Percentiles rank a stretch among this genome's conserved stretches.
Evolutionary conservation across 495 filamentous ascomycete species (phyloP).

Genomic region (Penicillium salamii): DNA sequence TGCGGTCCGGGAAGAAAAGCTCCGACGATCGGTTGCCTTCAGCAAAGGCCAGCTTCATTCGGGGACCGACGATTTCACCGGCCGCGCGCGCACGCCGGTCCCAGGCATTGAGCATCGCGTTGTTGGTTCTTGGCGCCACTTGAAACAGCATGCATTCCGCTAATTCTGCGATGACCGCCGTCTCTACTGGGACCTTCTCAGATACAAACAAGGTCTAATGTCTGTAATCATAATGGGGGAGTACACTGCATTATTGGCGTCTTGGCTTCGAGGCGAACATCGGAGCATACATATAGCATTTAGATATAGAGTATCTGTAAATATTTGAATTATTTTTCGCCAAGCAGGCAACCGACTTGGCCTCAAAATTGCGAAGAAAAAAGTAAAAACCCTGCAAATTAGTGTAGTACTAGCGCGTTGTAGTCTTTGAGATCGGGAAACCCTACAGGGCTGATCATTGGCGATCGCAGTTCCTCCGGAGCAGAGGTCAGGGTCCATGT

Average conservation of each 20-base stretch:
- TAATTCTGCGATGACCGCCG: conserved; percentile 10
- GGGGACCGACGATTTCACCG: conserved; percentile 38
- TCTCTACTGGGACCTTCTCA: not conserved
- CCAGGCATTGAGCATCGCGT: conserved; percentile 39
- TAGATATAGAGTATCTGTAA: conserved; percentile 6
- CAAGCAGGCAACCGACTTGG: conserved; percentile 9
- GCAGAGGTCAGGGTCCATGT: not conserved
- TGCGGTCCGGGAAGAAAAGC: conserved; percentile 45
- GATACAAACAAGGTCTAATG: conserved; percentile 9
- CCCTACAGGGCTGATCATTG: conserved; percentile 8
- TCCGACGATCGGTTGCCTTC: conserved; percentile 39
- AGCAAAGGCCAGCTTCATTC: conserved; percentile 39
- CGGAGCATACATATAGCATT: not conserved
- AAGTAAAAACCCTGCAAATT: not conserved
- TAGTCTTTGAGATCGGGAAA: not conserved
- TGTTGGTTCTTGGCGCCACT: conserved; percentile 39
- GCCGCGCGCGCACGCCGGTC: conserved; percentile 27
- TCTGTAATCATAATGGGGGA: conserved; percentile 27
- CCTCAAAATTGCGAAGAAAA: conserved; percentile 5
- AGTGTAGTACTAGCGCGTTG: not conserved
- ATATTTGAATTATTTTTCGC: conserved; percentile 7
- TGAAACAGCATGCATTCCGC: conserved; percentile 41
- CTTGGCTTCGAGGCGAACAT: conserved; percentile 3
- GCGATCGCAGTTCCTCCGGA: not conserved
- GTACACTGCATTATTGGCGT: conserved; percentile 15